Evolutionary conservation across 2,329 filamentous ascomycete genomes (phyloP), one percentile per base, ranked within the genome.

Genomic region (Hymenoscyphus salicellus): DNA sequence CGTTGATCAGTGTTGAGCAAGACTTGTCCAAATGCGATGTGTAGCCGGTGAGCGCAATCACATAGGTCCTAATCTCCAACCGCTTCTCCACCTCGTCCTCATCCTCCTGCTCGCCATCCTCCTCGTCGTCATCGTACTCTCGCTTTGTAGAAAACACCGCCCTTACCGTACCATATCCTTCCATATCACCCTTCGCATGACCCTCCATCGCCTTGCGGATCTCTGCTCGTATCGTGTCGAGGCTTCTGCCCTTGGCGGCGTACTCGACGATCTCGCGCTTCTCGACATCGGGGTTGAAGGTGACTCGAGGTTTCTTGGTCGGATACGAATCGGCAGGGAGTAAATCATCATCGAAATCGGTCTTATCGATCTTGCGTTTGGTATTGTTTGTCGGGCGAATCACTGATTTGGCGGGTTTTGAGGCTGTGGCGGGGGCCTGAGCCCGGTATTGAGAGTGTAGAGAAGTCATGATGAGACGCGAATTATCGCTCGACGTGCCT

Each of bases 41-140:
- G 70, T 83, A 86, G 72, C 81, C 83, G 14, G 86, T 84, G 57
- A 90, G 79, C n/a, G 86, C 86, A 69, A 87, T 78, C 64, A 89
- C 78, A 73, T 89, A 89, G 43, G 81, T 79, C 68, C 84, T 82
- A 58, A 89, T 79, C 23, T 76, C 72, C 7, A 61, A 67, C 78
- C 79, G 63, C 66, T 36, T 68, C 62, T 68, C 65, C 41, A 61
- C 59, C 26, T 65, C 68, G 2, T 56, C 60, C 49, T 61, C 60
- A 26, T 61, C 60, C 11, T 64, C 65, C 23, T 67, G 61, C 10
- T 67, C 66, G 17, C 65, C 67, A 36, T 74, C 69, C 5, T 71
- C 69, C n/a, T 66, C 68, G 20, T 66, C 63, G 4, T 71, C 69
- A 28, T 66, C 68, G 17, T 67, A 63, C 55, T 60, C 63, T 64